These are phyloP conservation scores for Ceratocystis ficicola DNA, from an alignment of 2,329 filamentous ascomycete species.

Conservation along the genomic window DNA sequence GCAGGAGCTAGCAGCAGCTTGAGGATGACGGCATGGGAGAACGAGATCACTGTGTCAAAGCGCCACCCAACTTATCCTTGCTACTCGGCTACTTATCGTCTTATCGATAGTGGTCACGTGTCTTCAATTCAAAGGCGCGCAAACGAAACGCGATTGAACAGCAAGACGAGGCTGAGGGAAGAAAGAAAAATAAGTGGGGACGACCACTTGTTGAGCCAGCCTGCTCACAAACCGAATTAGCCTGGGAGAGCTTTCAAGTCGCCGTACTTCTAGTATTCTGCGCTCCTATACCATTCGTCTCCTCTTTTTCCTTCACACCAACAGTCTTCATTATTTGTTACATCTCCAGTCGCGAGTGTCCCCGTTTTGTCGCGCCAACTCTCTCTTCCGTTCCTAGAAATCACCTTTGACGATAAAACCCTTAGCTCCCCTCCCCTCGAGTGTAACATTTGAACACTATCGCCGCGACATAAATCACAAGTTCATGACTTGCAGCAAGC, in stretches of 20 bases:
- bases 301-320: not conserved
- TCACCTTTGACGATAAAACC: no score
- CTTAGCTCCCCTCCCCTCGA: not conserved
- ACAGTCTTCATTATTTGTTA: not conserved
- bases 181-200: slow-evolving; percentile 20
- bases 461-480: not conserved
- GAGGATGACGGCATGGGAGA: not conserved
- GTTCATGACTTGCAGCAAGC: not conserved
- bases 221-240: not conserved
- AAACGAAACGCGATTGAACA: slow-evolving; percentile 19
- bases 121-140: not conserved
- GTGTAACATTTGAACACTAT: not conserved
- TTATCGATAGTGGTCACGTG: slow-evolving; percentile 21
- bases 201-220: slow-evolving; percentile 1
- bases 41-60: not conserved
- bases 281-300: no score
- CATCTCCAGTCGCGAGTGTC: not conserved
- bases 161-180: slow-evolving; percentile 20
- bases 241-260: not conserved
- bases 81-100: not conserved
- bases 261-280: not conserved
- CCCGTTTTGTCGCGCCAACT: not conserved
- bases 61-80: not conserved
- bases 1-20: no score
- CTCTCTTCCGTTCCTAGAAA: not conserved